Conservation (phyloP, 495 filamentous ascomycete genomes). For the Lichenothelia convexa region DNA sequence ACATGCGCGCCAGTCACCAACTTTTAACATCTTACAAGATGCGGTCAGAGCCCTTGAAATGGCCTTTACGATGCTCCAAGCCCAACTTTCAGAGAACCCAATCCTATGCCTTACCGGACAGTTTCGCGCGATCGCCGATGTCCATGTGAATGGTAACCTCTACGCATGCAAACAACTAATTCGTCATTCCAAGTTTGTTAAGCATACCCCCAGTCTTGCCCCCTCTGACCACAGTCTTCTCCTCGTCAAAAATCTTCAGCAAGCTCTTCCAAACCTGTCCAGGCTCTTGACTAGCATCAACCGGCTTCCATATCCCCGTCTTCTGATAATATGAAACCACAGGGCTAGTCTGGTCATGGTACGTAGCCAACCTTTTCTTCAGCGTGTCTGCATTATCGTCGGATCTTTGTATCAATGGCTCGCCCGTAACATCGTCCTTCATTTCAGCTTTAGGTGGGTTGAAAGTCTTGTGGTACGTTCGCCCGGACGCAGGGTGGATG, state of each 20-base stretch:
- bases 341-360: constrained; percentile 83
- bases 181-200: constrained; percentile 28
- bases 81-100: constrained; percentile 8
- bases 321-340: constrained; percentile 93
- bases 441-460: constrained; percentile 90
- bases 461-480: constrained; percentile 95
- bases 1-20: too few relatives aligned
- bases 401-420: constrained; percentile 86
- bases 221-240: constrained; percentile 21
- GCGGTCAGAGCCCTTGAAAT: too few relatives aligned
- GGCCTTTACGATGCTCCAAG: not conserved
- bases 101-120: constrained; percentile 2
- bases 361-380: constrained; percentile 83
- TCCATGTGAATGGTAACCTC: not conserved
- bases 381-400: constrained; percentile 97
- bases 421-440: constrained; percentile 93
- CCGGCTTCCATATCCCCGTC: constrained; percentile 87
- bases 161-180: constrained; percentile 9
- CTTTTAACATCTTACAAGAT: too few relatives aligned
- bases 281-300: constrained; percentile 94
- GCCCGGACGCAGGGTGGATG: constrained; percentile 85
- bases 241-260: constrained; percentile 64
- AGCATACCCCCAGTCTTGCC: constrained; percentile 21
- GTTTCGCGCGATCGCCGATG: not conserved
- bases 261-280: constrained; percentile 89